Conservation (phyloP, 2,329 filamentous ascomycete species). For the Colletotrichum tropicicola region DNA sequence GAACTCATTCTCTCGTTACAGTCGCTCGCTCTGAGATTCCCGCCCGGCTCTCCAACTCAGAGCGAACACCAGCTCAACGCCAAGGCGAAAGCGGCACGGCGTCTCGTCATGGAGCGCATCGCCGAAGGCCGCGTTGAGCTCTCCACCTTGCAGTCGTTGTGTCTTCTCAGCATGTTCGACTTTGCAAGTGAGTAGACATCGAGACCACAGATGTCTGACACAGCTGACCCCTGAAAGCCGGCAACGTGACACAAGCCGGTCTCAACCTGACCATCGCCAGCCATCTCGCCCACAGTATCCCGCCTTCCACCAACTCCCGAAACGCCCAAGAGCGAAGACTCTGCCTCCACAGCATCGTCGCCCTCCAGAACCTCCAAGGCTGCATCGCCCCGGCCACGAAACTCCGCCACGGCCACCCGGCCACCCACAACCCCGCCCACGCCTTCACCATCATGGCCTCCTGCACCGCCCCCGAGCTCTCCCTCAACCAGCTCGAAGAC, state of each 20-base stretch:
- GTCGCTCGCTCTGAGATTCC: slow-evolving; percentile 53
- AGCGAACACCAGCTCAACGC: not conserved
- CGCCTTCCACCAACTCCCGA: slow-evolving; percentile 27
- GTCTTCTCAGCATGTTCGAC: slow-evolving; percentile 46
- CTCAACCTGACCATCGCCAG: slow-evolving; percentile 35
- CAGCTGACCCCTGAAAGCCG: slow-evolving; percentile 28
- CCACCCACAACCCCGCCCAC: not conserved
- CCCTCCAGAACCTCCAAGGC: slow-evolving; percentile 53
- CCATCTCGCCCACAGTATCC: slow-evolving; percentile 34
- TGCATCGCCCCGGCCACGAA: slow-evolving; percentile 26
- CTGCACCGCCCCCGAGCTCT: not conserved
- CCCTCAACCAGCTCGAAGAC: not conserved
- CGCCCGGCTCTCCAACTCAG: not conserved
- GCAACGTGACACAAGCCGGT: slow-evolving; percentile 34
- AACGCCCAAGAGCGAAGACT: slow-evolving; percentile 33
- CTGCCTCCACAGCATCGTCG: slow-evolving; percentile 52
- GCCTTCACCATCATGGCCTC: not conserved
- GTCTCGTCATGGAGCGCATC: slow-evolving; percentile 42
- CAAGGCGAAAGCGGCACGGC: slow-evolving; percentile 22
- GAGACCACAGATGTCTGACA: not conserved
- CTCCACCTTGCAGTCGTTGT: slow-evolving; percentile 48
- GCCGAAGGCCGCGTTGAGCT: slow-evolving; percentile 44
- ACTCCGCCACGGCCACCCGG: not conserved
- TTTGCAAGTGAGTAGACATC: slow-evolving; percentile 40
- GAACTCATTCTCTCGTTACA: slow-evolving; percentile 46